Percentiles rank a stretch among this genome's conserved stretches.
phyloP scores from a whole-genome alignment of 2,329 filamentous ascomycete species.

The Talaromyces funiculosus region DNA sequence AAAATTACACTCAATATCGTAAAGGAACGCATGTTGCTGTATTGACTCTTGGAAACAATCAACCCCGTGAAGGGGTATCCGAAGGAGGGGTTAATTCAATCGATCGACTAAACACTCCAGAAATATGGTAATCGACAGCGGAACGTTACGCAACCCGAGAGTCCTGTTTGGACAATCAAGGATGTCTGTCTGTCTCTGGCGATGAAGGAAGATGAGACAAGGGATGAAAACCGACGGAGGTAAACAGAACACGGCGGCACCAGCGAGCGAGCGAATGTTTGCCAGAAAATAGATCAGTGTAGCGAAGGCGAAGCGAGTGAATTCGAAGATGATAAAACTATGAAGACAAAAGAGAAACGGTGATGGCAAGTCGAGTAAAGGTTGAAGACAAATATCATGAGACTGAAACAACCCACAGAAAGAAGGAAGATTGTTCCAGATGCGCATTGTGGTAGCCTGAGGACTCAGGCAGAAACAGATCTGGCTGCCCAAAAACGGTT shows the following conservation, averaged over 20 bases:
- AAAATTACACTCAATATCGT: slow-evolving; percentile 28
- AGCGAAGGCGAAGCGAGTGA: slow-evolving; percentile 8
- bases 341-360: not conserved
- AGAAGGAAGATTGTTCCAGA: slow-evolving; percentile 9
- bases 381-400: not conserved
- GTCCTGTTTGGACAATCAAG: not conserved
- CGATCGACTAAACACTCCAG: not conserved
- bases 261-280: slow-evolving; percentile 1
- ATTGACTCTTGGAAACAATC: not conserved
- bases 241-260: not conserved
- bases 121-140: not conserved
- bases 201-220: slow-evolving; percentile 4
- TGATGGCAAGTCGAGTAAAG: not conserved
- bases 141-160: not conserved
- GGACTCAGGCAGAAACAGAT: not conserved
- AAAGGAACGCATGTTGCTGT: slow-evolving; percentile 28
- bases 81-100: slow-evolving; percentile 2
- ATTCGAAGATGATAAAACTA: not conserved
- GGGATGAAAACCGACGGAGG: not conserved
- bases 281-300: not conserved
- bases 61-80: slow-evolving; percentile 7
- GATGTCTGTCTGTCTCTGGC: not conserved
- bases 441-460: not conserved
- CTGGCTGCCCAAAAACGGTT: not conserved
- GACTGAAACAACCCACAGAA: not conserved